phyloP scores from a whole-genome alignment of 2,329 filamentous ascomycete species.

The Clarireedia homoeocarpa region DNA sequence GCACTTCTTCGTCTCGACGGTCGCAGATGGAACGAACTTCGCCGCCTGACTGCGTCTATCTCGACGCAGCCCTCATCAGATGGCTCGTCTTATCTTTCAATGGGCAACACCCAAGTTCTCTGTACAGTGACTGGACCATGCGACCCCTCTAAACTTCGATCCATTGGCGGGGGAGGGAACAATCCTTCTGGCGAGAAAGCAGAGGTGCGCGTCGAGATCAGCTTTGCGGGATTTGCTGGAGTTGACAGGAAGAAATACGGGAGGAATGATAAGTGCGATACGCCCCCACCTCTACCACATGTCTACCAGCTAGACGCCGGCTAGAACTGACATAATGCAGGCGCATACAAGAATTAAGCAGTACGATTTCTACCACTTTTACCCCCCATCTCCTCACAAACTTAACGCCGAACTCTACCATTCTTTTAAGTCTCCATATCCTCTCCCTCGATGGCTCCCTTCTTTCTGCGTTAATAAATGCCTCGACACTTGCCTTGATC shows the following conservation, averaged over 20 bases:
- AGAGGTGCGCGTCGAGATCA: slow-evolving; percentile 72
- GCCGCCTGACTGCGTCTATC: slow-evolving; percentile 80
- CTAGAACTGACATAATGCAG: slow-evolving; percentile 36
- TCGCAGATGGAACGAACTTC: slow-evolving; percentile 94
- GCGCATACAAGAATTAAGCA: slow-evolving; percentile 71
- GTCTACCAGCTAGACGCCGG: not conserved
- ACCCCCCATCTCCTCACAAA: slow-evolving; percentile 73
- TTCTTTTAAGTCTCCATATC: slow-evolving; percentile 76
- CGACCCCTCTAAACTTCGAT: slow-evolving; percentile 42
- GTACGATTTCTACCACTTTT: slow-evolving; percentile 71
- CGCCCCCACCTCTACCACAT: not conserved
- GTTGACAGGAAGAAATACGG: slow-evolving; percentile 74
- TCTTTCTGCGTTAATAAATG: slow-evolving; percentile 84
- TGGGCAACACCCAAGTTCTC: slow-evolving; percentile 96
- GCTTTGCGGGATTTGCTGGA: slow-evolving; percentile 79
- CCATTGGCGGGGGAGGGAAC: slow-evolving; percentile 37
- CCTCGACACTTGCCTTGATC: slow-evolving; percentile 81
- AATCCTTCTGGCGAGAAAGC: slow-evolving; percentile 40
- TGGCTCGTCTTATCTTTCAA: slow-evolving; percentile 87
- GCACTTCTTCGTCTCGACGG: slow-evolving; percentile 77
- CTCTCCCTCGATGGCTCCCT: slow-evolving; percentile 86
- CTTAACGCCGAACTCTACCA: slow-evolving; percentile 81
- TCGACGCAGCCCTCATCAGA: slow-evolving; percentile 88
- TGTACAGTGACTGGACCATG: slow-evolving; percentile 83
- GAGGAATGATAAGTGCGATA: slow-evolving; percentile 67